A percentile compares a stretch with the other conserved stretches of the same genome.
Evolutionary conservation across 768 basidiomycete species (phyloP).

Genomic region (Tricholoma sp.): DNA sequence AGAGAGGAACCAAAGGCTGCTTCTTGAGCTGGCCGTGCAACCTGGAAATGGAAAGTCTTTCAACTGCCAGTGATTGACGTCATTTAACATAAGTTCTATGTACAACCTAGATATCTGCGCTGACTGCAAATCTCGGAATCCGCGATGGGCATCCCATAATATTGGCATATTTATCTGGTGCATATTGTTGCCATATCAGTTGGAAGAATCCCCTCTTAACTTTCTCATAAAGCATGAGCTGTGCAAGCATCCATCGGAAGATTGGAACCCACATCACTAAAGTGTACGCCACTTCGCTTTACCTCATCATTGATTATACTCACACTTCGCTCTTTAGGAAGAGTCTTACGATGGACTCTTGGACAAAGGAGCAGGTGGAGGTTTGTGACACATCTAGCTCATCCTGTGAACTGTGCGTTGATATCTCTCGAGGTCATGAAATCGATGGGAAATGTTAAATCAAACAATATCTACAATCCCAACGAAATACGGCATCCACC

Average conservation of each 20-base stretch:
- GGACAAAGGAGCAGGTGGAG: constrained; percentile 87
- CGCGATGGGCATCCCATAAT: constrained; percentile 87
- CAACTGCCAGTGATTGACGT: constrained; percentile 3
- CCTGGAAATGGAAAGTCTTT: constrained; percentile 76
- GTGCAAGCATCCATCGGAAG: constrained; percentile 91
- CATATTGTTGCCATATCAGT: constrained; percentile 7
- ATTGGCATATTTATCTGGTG: constrained; percentile 88
- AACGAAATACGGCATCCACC: constrained; percentile 80
- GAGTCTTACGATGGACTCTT: constrained; percentile 83
- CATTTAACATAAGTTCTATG: constrained; percentile 4
- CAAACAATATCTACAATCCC: constrained; percentile 78
- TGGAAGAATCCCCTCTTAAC: not conserved
- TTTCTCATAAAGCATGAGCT: constrained; percentile 54
- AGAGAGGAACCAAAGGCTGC: constrained; percentile 59
- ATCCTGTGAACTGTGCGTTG: constrained; percentile 3
- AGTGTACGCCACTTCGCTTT: constrained; percentile 49
- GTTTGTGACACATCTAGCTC: constrained; percentile 35
- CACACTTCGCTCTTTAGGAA: constrained; percentile 50
- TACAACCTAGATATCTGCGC: constrained; percentile 73
- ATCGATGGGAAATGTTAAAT: constrained; percentile 73
- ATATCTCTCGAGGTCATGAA: constrained; percentile 59
- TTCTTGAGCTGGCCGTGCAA: constrained; percentile 63
- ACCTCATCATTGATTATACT: too few species aligned
- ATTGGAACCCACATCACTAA: constrained; percentile 92
- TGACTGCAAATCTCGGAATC: constrained; percentile 83